Evolutionary conservation across 179 eudicot species (phyloP).

Genomic region (Kewa caespitosa): DNA sequence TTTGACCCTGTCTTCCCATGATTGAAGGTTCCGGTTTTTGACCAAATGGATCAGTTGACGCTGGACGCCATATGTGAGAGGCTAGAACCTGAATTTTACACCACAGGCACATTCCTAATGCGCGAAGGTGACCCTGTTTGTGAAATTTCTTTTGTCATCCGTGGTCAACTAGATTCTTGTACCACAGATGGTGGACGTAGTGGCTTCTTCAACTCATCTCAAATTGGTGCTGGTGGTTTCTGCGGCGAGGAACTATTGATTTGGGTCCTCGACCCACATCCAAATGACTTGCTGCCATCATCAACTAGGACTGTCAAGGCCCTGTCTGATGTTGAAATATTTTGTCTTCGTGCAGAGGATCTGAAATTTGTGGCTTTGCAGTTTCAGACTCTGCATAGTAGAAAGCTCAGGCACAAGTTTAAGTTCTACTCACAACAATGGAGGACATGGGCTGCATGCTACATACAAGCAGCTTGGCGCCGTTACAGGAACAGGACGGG

Average conservation of each 20-base stretch:
- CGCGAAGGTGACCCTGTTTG: conserved; percentile 29
- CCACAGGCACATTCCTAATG: conserved; percentile 22
- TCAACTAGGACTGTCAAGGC: conserved; percentile 27
- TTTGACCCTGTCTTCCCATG: neutral
- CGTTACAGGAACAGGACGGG: conserved; percentile 9
- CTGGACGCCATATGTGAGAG: conserved; percentile 28
- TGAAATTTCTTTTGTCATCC: conserved; percentile 24
- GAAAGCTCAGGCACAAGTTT: conserved; percentile 18
- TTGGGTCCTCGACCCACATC: conserved; percentile 21
- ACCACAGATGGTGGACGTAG: conserved; percentile 27
- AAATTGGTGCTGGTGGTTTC: conserved; percentile 20
- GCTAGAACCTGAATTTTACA: conserved; percentile 24
- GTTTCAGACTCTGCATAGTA: conserved; percentile 16
- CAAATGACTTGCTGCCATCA: conserved; percentile 17
- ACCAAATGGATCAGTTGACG: conserved; percentile 25
- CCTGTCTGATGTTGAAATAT: conserved; percentile 23
- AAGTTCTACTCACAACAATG: conserved; percentile 28
- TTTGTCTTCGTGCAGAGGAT: conserved; percentile 19
- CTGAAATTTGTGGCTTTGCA: conserved; percentile 23
- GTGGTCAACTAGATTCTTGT: conserved; percentile 17
- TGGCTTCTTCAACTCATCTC: conserved; percentile 23
- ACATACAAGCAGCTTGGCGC: conserved; percentile 30
- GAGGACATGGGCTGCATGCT: conserved; percentile 28
- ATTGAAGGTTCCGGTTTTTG: conserved; percentile 29
- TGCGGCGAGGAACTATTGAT: conserved; percentile 29